Base-by-base conservation (phyloP, 306 rosid genomes). In the Trifolium subterraneum region DNA sequence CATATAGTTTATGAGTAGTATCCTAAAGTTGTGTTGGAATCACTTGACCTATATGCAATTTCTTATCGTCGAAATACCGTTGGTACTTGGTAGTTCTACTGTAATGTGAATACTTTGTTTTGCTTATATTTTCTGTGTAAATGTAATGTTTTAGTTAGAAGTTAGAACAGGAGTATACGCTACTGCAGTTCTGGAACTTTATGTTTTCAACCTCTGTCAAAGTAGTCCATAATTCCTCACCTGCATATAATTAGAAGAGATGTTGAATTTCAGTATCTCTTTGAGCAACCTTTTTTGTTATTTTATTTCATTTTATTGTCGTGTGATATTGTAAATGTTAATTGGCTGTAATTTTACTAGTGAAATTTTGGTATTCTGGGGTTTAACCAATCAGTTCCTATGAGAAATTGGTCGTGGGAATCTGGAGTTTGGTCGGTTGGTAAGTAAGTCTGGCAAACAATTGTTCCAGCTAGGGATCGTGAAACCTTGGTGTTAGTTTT, bases 141-240 rank as follows among this genome's bases (percentile, higher is more conserved):
- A 55, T 81, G 50, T 72, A 16, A 56, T 68, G 18, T 55, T 60
- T 42, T 42, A 11, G 48, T 42, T 42, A 11, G 48, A 11, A 36
- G 48, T 54, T n/a, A 11, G 45, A 62, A 56, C 33, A 65, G 41
- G 66, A 66, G 51, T 72, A 39, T 19, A 50, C 9, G 13, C 68
- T 42, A 22, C 29, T 54, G 14, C 39, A 59, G 64, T 59, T 27
- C 39, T 59, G 19, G 39, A 59, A 13, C 38, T 59, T 9, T 8
- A 55, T 12, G 27, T 58, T 58, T 13, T 58, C 36, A 27, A 58
- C 38, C 64, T 25, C 13, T 58, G 38, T 58, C 18, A 27, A 58
- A 58, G 36, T 13, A 58, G 36, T 25, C n/a, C 64, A 23, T 23
- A 27, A 50, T 74, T 80, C 70, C 13, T 73, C 51, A 36, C 59